A percentile compares a stretch with the other conserved stretches of the same genome.
Evolutionary conservation across 2,329 filamentous ascomycete species (phyloP).

Genomic region (Fusarium kyushuense): DNA sequence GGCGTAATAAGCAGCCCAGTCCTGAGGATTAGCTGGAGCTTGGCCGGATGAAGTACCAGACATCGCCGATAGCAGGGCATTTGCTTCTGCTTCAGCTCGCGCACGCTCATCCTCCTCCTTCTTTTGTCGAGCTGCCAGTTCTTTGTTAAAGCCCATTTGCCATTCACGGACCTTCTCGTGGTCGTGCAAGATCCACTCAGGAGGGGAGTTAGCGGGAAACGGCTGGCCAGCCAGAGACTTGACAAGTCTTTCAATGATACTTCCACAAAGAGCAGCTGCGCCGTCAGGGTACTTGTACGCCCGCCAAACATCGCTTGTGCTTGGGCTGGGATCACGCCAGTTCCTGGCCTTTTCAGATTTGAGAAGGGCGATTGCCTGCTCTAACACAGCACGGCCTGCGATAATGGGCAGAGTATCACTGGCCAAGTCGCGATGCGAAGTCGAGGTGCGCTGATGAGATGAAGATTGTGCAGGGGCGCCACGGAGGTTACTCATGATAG

Average conservation of each 20-base stretch:
- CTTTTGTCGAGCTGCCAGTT: slow-evolving; percentile 54
- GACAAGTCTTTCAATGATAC: slow-evolving; percentile 58
- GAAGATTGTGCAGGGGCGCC: slow-evolving; percentile 34
- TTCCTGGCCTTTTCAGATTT: slow-evolving; percentile 57
- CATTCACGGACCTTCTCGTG: slow-evolving; percentile 63
- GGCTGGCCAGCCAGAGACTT: slow-evolving; percentile 59
- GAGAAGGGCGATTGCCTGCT: slow-evolving; percentile 59
- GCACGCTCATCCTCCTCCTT: slow-evolving; percentile 55
- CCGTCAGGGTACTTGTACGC: slow-evolving; percentile 60
- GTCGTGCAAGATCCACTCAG: slow-evolving; percentile 63
- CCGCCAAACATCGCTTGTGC: slow-evolving; percentile 51
- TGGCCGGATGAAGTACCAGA: slow-evolving; percentile 34
- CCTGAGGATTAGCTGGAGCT: slow-evolving; percentile 47
- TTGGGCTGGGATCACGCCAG: slow-evolving; percentile 59
- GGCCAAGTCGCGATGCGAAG: slow-evolving; percentile 21
- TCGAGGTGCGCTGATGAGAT: slow-evolving; percentile 26
- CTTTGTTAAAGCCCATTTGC: slow-evolving; percentile 63
- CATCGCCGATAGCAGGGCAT: slow-evolving; percentile 46
- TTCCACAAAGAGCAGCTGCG: slow-evolving; percentile 54
- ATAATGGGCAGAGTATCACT: slow-evolving; percentile 49
- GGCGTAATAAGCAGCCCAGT: slow-evolving; percentile 58
- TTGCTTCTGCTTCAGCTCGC: slow-evolving; percentile 51
- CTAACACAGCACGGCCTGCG: slow-evolving; percentile 53
- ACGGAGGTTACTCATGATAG: slow-evolving; percentile 55
- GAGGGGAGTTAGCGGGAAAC: slow-evolving; percentile 64